Percentiles rank a stretch among this genome's conserved stretches.
Conservation (phyloP, 768 basidiomycete genomes). For the Xanthoconium purpureum region DNA sequence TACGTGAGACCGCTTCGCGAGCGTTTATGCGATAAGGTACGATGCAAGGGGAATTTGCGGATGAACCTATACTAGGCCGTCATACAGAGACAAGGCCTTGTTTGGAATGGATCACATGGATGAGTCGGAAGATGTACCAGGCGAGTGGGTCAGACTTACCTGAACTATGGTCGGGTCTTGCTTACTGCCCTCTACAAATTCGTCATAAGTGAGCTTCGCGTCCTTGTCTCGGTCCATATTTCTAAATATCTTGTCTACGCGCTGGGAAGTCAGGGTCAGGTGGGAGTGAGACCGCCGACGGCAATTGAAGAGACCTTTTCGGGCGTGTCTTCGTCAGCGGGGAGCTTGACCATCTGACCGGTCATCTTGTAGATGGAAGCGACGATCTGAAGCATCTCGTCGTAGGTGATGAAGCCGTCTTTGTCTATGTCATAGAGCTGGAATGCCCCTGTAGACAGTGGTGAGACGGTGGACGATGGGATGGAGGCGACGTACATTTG, state of each 20-base stretch:
- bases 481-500: conserved; percentile 65
- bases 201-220: conserved; percentile 88
- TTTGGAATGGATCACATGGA: conserved; percentile 17
- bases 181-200: conserved; percentile 98
- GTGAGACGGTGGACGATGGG: conserved; percentile 14
- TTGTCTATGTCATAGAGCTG: conserved; percentile 99
- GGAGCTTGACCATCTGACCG: conserved; percentile 97
- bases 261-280: conserved; percentile 44
- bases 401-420: conserved; percentile 96
- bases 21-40: conserved; percentile 25
- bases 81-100: conserved; percentile 91
- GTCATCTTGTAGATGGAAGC: conserved; percentile 99
- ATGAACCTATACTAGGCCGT: conserved; percentile 74
- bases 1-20: conserved; percentile 20
- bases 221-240: conserved; percentile 98
- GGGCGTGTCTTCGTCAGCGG: conserved; percentile 98
- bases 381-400: conserved; percentile 99
- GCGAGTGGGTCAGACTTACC: conserved; percentile 43
- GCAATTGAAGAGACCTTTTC: conserved; percentile 68
- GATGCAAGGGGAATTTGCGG: conserved; percentile 1
- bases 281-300: conserved; percentile 1
- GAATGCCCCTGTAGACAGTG: conserved; percentile 81
- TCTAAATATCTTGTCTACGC: conserved; percentile 97
- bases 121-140: conserved; percentile 8
- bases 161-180: conserved; percentile 99